Base-by-base conservation (phyloP, 495 filamentous ascomycete species). In the Jackrogersella minutella region DNA sequence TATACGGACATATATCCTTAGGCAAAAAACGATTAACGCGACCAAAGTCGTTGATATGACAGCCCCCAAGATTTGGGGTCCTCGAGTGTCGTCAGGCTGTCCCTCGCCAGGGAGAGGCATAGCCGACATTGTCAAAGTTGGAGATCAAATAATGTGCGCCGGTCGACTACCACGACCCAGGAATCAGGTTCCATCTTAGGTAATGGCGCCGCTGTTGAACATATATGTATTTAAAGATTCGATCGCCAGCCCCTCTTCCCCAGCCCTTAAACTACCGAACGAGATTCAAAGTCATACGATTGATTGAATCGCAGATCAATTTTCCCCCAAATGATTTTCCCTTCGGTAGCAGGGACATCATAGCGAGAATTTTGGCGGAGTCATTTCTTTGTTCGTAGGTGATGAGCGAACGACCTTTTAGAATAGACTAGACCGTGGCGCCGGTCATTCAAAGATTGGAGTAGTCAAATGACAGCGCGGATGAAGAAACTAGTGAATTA, bases 1-100 rank as follows among this genome's bases (percentile, higher is more conserved):
- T 5, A 71, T 33, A 7, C 84, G 81, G 40, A 84, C 84, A 39
- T 76, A 85, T 22, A 85, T 73, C 43, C 85, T 77, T 16, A 47
- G 39, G n/a, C 22, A 41, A 33, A 63, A 52, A 0, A 51, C 50
- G 31, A 76, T 26, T 19, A 77, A 66, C 0, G 71, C 67, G 11
- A 81, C 73, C 0, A 77, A 51, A 6, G 80, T 81, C 24, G 74
- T 69, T 34, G 76, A 62, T 14, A 73, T 26, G 2, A 81, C 73
- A 0, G 78, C 79, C 1, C 74, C 76, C n/a, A 82, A 52, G 37
- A 84, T 79, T 46, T 68, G 65, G 1, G 76, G 78, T 0, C 80
- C 80, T 47, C 78, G 74, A 60, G 78, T 67, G 24, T 75, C 73
- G 49, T 77, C 71, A 7, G 74, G 75, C 37, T 36, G 62, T 9